These are phyloP conservation scores for Mycena galericulata DNA, from an alignment of 768 basidiomycete genomes.

Conservation along the genomic window DNA sequence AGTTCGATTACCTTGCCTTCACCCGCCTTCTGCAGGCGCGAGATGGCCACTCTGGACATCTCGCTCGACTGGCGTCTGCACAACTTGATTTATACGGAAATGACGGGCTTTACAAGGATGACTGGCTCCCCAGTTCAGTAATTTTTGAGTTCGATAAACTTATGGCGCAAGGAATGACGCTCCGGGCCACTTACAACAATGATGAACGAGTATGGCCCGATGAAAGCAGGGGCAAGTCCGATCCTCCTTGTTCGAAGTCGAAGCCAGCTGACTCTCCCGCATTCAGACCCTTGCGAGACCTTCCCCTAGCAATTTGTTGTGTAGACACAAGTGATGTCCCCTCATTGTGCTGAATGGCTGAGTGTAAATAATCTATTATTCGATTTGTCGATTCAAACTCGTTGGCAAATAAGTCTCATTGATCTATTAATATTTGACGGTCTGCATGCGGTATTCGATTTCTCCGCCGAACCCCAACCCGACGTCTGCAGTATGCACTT, in stretches of 20 bases:
- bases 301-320: conserved; percentile 7
- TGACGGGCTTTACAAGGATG: neutral
- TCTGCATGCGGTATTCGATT: no score
- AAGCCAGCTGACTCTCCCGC: conserved; percentile 8
- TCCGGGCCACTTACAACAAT: neutral
- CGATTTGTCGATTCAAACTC: no score
- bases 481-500: no score
- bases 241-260: conserved; percentile 7
- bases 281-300: conserved; percentile 11
- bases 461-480: no score
- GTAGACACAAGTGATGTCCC: no score
- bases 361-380: no score
- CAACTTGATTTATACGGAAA: neutral
- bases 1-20: conserved; percentile 14
- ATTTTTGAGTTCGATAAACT: conserved; percentile 4
- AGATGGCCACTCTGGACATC: neutral
- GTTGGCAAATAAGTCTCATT: no score
- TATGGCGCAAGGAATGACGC: neutral
- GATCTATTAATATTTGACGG: no score
- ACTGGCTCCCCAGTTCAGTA: conserved; percentile 3
- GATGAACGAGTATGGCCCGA: neutral
- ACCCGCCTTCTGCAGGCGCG: neutral
- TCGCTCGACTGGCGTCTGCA: neutral
- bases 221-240: neutral
- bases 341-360: no score